Evolutionary conservation across 345 rosid genomes (phyloP), one percentile per base, ranked within the genome.

Genomic region (Draba incana): DNA sequence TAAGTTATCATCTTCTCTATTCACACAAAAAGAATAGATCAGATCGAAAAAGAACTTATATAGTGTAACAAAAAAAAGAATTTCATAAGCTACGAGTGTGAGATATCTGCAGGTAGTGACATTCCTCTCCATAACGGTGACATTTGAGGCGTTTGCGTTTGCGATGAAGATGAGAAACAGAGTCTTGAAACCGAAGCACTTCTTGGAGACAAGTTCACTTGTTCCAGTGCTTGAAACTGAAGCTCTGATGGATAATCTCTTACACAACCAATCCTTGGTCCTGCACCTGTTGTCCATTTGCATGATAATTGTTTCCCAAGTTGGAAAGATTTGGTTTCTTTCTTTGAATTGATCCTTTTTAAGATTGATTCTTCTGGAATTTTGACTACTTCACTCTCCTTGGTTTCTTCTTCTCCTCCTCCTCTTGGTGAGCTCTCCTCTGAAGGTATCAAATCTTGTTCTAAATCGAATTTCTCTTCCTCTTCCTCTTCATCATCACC

Each of bases 261-360:
- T 12, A 94, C 96, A n/a, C 93, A 91, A 55, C 99, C 90, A 0
- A 91, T 91, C 25, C 97, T 83, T 8, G 99, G 98, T 59, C 99
- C 99, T 31, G 97, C 99, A 54, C 99, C 99, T 12, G 98, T 85
- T 33, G 97, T 91, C 99, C 99, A 89, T 64, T 72, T 87, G 82
- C 90, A 82, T 24, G 96, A 87, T 57, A 92, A 57, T 73, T 89
- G 96, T 80, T 74, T 88, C 53, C 98, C 99, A 49, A 89, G 62
- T 62, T 94, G 99, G 76, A 76, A 87, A 2, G 99, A 86, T 45
- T 76, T 79, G 15, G 50, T 75, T 80, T 74, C 83, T 68, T 78
- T 83, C 57, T 68, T 86, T 4, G 93, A 92, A 66, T 84, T 84
- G 27, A 82, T 83, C 84, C 88, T 83, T 66, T 80, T 75, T 6